Evolutionary conservation across 768 basidiomycete species (phyloP).

Genomic region (Fibroporia radiculosa): DNA sequence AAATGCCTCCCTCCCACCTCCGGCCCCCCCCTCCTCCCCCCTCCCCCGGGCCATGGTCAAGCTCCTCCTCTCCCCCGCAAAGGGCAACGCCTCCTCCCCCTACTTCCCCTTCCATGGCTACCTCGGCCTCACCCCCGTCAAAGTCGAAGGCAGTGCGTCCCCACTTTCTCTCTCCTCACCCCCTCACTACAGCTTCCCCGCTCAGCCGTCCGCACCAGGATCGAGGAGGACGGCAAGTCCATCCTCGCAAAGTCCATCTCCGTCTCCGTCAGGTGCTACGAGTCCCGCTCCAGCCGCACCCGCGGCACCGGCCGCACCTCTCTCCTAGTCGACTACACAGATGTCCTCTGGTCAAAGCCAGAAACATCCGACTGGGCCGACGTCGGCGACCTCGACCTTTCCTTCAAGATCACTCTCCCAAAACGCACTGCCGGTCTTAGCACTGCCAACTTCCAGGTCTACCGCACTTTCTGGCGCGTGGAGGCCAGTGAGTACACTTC

Average conservation of each 20-base stretch:
- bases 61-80: conserved; percentile 58
- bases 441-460: conserved; percentile 67
- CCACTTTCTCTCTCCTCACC: neutral
- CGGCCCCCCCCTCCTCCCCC: conserved; percentile 15
- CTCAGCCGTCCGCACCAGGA: conserved; percentile 59
- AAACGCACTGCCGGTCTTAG: conserved; percentile 54
- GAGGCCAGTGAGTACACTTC: conserved; percentile 59
- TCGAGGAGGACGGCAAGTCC: conserved; percentile 63
- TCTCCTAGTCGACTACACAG: conserved; percentile 58
- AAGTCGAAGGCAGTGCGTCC: conserved; percentile 64
- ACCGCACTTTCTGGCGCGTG: conserved; percentile 74
- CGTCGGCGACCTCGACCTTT: conserved; percentile 57
- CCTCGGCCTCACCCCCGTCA: conserved; percentile 74
- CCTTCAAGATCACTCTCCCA: conserved; percentile 68
- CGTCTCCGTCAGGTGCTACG: conserved; percentile 79
- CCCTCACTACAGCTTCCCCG: conserved; percentile 5
- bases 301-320: conserved; percentile 48
- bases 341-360: conserved; percentile 63
- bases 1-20: conserved; percentile 49
- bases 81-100: conserved; percentile 53
- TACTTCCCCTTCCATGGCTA: conserved; percentile 73
- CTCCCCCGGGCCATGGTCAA: conserved; percentile 56
- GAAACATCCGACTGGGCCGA: conserved; percentile 48
- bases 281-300: conserved; percentile 59
- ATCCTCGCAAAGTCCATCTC: conserved; percentile 60